Percentiles rank a stretch among this genome's conserved stretches.
These are phyloP conservation scores for Amylocystis lapponica DNA, from an alignment of 768 basidiomycete species.

Conservation along the genomic window DNA sequence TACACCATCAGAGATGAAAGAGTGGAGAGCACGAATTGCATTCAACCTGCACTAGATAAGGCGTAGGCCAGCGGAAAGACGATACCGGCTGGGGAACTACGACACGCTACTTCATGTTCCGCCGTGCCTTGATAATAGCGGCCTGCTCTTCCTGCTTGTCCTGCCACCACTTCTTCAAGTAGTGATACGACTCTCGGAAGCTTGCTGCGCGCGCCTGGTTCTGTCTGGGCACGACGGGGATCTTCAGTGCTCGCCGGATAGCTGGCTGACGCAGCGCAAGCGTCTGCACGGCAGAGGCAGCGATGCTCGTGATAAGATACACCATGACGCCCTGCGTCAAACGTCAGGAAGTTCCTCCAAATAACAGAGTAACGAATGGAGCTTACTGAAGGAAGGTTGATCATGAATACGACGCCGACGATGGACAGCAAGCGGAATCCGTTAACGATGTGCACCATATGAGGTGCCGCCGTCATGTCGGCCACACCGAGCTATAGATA, in stretches of 20 bases:
- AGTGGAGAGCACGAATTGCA: no score
- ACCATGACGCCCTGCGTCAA: slow-evolving; percentile 47
- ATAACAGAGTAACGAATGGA: slow-evolving; percentile 26
- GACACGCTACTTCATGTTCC: no score
- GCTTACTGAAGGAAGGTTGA: slow-evolving; percentile 61
- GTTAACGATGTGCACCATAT: slow-evolving; percentile 65
- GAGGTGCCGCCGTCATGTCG: slow-evolving; percentile 43
- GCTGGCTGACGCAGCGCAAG: slow-evolving; percentile 35
- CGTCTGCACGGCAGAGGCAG: slow-evolving; percentile 42
- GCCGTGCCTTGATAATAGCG: background rate
- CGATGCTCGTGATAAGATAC: slow-evolving; percentile 50
- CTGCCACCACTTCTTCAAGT: slow-evolving; percentile 14
- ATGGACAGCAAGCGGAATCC: slow-evolving; percentile 52
- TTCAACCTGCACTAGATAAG: no score
- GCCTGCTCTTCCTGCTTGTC: slow-evolving; percentile 10
- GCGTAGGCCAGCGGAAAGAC: no score
- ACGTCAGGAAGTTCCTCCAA: background rate
- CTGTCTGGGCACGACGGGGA: slow-evolving; percentile 22
- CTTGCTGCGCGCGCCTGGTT: slow-evolving; percentile 19
- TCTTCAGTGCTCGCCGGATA: slow-evolving; percentile 34
- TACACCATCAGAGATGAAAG: no score
- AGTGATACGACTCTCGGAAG: slow-evolving; percentile 20
- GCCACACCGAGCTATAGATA: slow-evolving; percentile 43
- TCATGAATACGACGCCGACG: slow-evolving; percentile 45
- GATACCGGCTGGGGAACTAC: no score